Evolutionary conservation across 2,329 filamentous ascomycete genomes (phyloP).

Genomic region (Plectosphaerella plurivora): DNA sequence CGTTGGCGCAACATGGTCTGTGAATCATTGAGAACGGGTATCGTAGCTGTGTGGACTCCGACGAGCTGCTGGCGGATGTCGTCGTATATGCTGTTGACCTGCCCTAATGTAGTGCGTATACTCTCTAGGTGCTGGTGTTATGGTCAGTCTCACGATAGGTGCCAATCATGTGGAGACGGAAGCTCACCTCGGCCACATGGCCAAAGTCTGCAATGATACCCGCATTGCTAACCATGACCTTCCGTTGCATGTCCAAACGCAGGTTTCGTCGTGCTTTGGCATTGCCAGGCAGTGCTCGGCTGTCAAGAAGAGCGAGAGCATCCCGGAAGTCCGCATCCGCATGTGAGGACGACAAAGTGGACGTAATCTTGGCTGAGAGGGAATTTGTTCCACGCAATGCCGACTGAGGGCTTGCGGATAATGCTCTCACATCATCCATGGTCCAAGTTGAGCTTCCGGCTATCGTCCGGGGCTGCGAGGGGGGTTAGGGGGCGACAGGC

Average conservation of each 20-base stretch:
- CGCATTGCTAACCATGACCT: slow-evolving; percentile 90
- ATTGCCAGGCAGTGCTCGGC: slow-evolving; percentile 66
- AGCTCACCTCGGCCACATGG: slow-evolving; percentile 73
- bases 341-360: slow-evolving; percentile 86
- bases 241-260: slow-evolving; percentile 79
- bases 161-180: background rate
- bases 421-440: background rate
- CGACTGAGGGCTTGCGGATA: background rate
- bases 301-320: slow-evolving; percentile 73
- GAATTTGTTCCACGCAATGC: slow-evolving; percentile 48
- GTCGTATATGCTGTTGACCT: slow-evolving; percentile 73
- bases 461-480: too few relatives aligned
- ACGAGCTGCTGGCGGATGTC: slow-evolving; percentile 76
- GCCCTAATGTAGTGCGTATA: slow-evolving; percentile 74
- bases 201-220: slow-evolving; percentile 86
- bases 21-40: slow-evolving; percentile 72
- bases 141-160: background rate
- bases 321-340: slow-evolving; percentile 89
- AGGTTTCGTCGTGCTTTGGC: slow-evolving; percentile 74
- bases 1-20: slow-evolving; percentile 68
- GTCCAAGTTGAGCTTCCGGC: background rate
- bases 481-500: too few relatives aligned
- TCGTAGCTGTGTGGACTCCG: slow-evolving; percentile 70
- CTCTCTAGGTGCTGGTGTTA: slow-evolving; percentile 70
- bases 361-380: slow-evolving; percentile 75